These are phyloP conservation scores for Aspergillus kassunensis DNA, from an alignment of 495 filamentous ascomycete species.

Conservation along the genomic window DNA sequence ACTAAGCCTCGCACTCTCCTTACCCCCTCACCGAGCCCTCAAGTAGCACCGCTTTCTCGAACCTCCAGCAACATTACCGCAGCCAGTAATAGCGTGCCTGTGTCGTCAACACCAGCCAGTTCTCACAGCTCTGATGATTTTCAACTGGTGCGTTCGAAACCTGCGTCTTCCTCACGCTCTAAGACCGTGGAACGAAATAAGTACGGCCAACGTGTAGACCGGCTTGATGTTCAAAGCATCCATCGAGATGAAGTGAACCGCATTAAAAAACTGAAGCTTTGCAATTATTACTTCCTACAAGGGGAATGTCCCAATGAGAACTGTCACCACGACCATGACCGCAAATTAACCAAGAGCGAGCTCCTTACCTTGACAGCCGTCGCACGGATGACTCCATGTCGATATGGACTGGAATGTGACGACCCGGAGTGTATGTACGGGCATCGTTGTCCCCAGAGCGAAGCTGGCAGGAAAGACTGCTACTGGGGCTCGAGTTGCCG, in stretches of 20 bases:
- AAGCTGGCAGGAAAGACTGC: conserved; percentile 47
- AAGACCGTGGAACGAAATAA: conserved; percentile 64
- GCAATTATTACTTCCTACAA: conserved; percentile 80
- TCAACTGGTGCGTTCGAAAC: conserved; percentile 47
- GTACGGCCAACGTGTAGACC: conserved; percentile 69
- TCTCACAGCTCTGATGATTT: conserved; percentile 31
- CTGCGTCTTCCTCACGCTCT: conserved; percentile 45
- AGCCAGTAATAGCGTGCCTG: conserved; percentile 33
- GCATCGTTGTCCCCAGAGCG: conserved; percentile 55
- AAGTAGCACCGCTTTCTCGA: conserved; percentile 32
- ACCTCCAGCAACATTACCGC: conserved; percentile 41
- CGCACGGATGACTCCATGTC: conserved; percentile 75
- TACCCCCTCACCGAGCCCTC: conserved; percentile 43
- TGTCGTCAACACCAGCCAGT: conserved; percentile 30
- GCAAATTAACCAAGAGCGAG: conserved; percentile 65
- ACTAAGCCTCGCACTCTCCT: conserved; percentile 31
- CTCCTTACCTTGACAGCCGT: conserved; percentile 63
- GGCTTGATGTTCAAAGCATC: conserved; percentile 47
- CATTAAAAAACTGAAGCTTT: conserved; percentile 69
- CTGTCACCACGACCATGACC: conserved; percentile 73
- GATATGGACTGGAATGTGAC: conserved; percentile 68
- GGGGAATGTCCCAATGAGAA: conserved; percentile 66
- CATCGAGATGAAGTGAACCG: conserved; percentile 56
- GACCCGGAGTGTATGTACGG: conserved; percentile 81
- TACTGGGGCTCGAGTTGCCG: conserved; percentile 50